Evolutionary conservation across 2,329 filamentous ascomycete species (phyloP), one percentile per base, ranked within the genome.

Genomic region (Dactylellina leptospora): DNA sequence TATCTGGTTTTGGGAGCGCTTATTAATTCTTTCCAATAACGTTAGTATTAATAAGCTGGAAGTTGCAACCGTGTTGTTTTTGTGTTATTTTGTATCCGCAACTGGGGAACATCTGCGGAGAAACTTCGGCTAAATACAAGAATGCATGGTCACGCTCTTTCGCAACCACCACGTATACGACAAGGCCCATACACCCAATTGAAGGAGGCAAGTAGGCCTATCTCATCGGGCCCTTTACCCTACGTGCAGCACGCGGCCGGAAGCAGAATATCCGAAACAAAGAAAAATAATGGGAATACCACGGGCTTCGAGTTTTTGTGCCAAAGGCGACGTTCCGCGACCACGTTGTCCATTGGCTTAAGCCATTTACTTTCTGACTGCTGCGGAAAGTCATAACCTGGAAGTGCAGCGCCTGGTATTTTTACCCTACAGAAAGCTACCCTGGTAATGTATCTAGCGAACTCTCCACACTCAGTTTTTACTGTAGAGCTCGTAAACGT

Each of bases 101-200:
- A n/a, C n/a, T n/a, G n/a, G 6, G 23, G 1, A 23, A 38, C 16
- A 22, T 45, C 47, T 42, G 36, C 64, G 66, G 66, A 71, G 66
- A 71, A 48, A 71, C 66, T 71, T 71, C 66, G 66, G 66, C 50
- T 58, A 47, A 63, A 71, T 58, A 40, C 27, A 20, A 38, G 55
- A 33, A 38, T 20, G 30, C 44, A 42, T 44, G 27, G n/a, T n/a
- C n/a, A 18, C 11, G 10, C 13, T 16, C 11, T 27, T 28, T n/a
- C 42, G 4, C 11, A 20, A 44, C 45, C 58, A 28, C 23, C 33
- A 38, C 30, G n/a, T n/a, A n/a, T n/a, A n/a, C n/a, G n/a, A n/a
- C n/a, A n/a, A n/a, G n/a, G n/a, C n/a, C 56, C 13, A 51, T 23
- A 27, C 11, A 20, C 22, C 36, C 30, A 6, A 25, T 38, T 27